Percentiles rank a stretch among this genome's conserved stretches.
Evolutionary conservation across 108 stramenopile species (phyloP).

Genomic region (Nannochloropsis oceanica): DNA sequence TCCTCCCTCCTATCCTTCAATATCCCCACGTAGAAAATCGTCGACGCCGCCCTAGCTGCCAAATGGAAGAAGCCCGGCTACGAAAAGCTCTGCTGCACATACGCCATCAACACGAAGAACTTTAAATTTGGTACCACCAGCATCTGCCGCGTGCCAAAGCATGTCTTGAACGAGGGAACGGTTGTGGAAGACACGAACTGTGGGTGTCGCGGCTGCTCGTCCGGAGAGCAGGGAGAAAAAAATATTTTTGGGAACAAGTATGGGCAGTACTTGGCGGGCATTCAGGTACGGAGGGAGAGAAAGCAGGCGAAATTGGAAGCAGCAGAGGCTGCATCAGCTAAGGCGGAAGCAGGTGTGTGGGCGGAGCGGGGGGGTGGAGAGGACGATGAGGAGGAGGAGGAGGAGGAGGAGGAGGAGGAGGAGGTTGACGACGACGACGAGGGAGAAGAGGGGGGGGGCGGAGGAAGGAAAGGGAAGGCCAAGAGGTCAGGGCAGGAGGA

Average conservation of each 20-base stretch:
- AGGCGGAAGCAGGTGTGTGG: slow-evolving; percentile 7
- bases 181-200: slow-evolving; percentile 31
- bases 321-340: slow-evolving; percentile 2
- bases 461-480: neutral
- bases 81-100: slow-evolving; percentile 92
- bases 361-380: slow-evolving; percentile 7
- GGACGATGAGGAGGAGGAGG: slow-evolving; percentile 30
- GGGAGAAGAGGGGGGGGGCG: neutral
- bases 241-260: slow-evolving; percentile 99
- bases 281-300: slow-evolving; percentile 78
- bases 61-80: slow-evolving; percentile 99
- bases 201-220: slow-evolving; percentile 93
- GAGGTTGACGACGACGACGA: neutral
- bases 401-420: slow-evolving; percentile 12
- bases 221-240: slow-evolving; percentile 63
- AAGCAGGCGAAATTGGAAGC: slow-evolving; percentile 32
- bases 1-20: neutral
- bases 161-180: slow-evolving; percentile 28
- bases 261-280: slow-evolving; percentile 92
- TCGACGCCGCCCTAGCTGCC: slow-evolving; percentile 89
- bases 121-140: slow-evolving; percentile 96
- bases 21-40: slow-evolving; percentile 54
- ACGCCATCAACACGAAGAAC: slow-evolving; percentile 94
- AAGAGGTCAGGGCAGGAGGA: too few relatives aligned
- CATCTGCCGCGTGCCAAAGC: slow-evolving; percentile 67